Base-by-base conservation (phyloP, 148 eudicot genomes). In the Arctostaphylos glauca region DNA sequence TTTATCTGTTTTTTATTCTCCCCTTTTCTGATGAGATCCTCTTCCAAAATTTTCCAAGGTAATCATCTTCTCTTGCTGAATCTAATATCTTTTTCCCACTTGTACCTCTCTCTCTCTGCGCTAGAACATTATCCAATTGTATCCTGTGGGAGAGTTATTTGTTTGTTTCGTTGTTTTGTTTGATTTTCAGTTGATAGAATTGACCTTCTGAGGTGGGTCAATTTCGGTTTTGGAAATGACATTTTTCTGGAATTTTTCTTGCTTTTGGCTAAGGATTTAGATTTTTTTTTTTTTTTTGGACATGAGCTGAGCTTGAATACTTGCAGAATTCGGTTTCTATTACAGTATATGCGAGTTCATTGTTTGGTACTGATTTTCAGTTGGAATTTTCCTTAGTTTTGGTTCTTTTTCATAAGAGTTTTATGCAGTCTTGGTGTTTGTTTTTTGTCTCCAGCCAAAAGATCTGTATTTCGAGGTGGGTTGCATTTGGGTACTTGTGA, bases 11-110 rank as follows among this genome's bases (percentile, higher is more conserved):
- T 74, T 80, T 80, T 76, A 76, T 76, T 81, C 75, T 76, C 74
- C 43, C 49, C 38, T 55, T 84, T 75, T 47, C 71, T 74, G 74
- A 68, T 75, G 54, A 59, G 83, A 84, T 84, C 76, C 68, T 84
- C 55, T 81, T 74, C 46, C 14, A 21, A 59, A 62, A 66, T 10
- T 66, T 50, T 81, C 56, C 62, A 58, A 14, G 79, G 84, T 81
- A 15, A 81, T 16, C 71, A 71, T 74, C 48, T 14, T 43, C 83
- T 81, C 19, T 10, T 44, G 19, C 58, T 49, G 73, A 31, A 59
- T 54, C 77, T 80, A 48, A 48, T 76, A 23, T 53, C 43, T 31
- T 31, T 76, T 25, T 10, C 60, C 18, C 60, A 12, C 48, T 18
- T 25, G 48, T 38, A 10, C 44, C n/a, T 48, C 77, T 9, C 12